A percentile compares a stretch with the other conserved stretches of the same genome.
These are phyloP conservation scores for Calonectria pseudoturangicola DNA, from an alignment of 2,329 filamentous ascomycete genomes.

Conservation along the genomic window DNA sequence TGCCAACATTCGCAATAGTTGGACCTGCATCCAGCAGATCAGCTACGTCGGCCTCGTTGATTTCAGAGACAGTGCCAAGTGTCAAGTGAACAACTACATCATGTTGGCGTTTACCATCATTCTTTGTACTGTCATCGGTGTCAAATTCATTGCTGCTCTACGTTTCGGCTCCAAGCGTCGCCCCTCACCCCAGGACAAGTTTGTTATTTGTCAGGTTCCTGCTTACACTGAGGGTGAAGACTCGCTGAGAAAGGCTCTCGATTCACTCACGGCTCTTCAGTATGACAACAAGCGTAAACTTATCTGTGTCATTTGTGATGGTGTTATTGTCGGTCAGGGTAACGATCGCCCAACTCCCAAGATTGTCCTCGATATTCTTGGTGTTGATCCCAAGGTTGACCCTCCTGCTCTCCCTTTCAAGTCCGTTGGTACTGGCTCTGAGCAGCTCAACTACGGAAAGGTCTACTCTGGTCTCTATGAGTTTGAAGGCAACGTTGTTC, in stretches of 20 bases:
- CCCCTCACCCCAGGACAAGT: conserved; percentile 95
- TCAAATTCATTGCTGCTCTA: conserved; percentile 94
- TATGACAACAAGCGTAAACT: conserved; percentile 99
- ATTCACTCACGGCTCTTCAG: conserved; percentile 93
- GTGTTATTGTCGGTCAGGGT: conserved; percentile 95
- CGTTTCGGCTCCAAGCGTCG: conserved; percentile 95
- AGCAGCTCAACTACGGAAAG: conserved; percentile 98
- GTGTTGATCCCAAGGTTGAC: conserved; percentile 97
- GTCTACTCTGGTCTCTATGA: conserved; percentile 99
- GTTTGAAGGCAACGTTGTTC: conserved; percentile 97
- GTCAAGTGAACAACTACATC: conserved; percentile 93
- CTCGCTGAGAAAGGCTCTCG: conserved; percentile 91
- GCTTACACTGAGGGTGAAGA: conserved; percentile 99
- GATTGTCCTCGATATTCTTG: conserved; percentile 97
- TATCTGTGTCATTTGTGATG: conserved; percentile 96
- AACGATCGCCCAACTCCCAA: conserved; percentile 98
- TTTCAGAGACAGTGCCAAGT: conserved; percentile 85
- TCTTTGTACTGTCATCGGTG: conserved; percentile 84
- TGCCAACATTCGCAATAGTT: conserved; percentile 75
- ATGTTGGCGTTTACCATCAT: conserved; percentile 91
- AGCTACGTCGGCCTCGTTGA: conserved; percentile 91
- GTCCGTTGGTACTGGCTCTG: conserved; percentile 89
- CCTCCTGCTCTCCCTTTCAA: conserved; percentile 96
- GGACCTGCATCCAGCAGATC: conserved; percentile 87
- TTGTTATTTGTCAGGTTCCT: conserved; percentile 98